Conservation (phyloP, 2,329 filamentous ascomycete species). For the Calonectria hongkongensis region DNA sequence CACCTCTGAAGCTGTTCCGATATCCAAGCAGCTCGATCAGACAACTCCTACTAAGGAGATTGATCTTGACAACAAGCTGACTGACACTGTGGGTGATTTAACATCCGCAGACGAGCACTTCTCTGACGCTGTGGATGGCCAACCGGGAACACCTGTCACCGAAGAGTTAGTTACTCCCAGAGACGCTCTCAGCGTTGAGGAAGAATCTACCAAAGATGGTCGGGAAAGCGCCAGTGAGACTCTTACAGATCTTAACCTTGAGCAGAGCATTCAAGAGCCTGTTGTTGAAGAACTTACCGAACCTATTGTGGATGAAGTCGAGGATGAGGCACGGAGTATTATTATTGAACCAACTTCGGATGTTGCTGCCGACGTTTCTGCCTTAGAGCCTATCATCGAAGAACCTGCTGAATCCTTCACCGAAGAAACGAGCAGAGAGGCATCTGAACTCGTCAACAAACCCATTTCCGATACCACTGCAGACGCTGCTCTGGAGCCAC, state of each 20-base stretch:
- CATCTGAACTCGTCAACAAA: not conserved
- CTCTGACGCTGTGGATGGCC: constrained; percentile 58
- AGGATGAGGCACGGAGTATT: not conserved
- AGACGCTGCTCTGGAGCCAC: not conserved
- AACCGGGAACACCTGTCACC: constrained; percentile 43
- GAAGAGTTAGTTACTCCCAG: constrained; percentile 36
- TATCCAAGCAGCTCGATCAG: constrained; percentile 49
- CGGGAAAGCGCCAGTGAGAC: constrained; percentile 9
- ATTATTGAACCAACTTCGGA: not conserved
- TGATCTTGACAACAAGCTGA: constrained; percentile 37
- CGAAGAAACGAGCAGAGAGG: not conserved
- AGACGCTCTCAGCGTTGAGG: not conserved
- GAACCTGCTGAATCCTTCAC: not conserved
- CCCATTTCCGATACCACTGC: not conserved
- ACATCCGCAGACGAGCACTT: constrained; percentile 61
- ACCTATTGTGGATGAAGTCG: constrained; percentile 18
- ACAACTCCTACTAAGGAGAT: constrained; percentile 53
- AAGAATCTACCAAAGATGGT: constrained; percentile 26
- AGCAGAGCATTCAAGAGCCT: constrained; percentile 10
- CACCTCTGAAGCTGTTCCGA: constrained; percentile 49
- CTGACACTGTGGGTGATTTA: constrained; percentile 56
- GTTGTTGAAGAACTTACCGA: not conserved
- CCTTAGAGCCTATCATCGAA: constrained; percentile 21
- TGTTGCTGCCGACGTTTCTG: not conserved
- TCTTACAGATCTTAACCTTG: not conserved